Evolutionary conservation across 805 yeast genomes (phyloP).

Genomic region (Lipomyces sp.): DNA sequence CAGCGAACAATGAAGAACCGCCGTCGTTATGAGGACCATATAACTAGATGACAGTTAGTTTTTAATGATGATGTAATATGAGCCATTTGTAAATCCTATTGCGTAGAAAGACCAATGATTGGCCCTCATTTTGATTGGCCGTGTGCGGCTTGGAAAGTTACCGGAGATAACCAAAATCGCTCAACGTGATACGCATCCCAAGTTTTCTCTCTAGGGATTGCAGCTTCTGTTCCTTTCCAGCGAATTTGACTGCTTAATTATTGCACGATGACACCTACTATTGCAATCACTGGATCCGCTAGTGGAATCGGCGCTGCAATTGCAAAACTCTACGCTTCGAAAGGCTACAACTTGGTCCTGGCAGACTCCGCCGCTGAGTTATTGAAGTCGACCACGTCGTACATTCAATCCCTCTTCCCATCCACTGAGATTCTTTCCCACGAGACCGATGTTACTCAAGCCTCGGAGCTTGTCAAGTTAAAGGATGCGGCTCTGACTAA

Average conservation of each 20-base stretch:
- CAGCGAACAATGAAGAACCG: constrained; percentile 10
- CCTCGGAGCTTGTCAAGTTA: constrained; percentile 35
- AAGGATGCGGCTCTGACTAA: constrained; percentile 36
- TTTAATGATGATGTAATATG: too few species aligned
- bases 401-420: constrained; percentile 28
- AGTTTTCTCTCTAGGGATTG: background rate
- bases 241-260: background rate
- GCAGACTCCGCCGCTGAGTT: constrained; percentile 34
- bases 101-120: too few species aligned
- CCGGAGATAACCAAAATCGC: background rate
- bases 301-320: constrained; percentile 42
- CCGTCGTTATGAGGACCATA: background rate
- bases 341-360: constrained; percentile 41
- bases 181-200: background rate
- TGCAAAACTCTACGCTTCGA: constrained; percentile 40
- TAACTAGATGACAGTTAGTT: background rate
- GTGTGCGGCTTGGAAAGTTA: too few species aligned
- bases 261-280: constrained; percentile 36
- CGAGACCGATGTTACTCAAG: constrained; percentile 37
- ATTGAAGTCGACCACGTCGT: constrained; percentile 28
- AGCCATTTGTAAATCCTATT: too few species aligned
- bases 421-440: constrained; percentile 25
- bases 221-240: background rate
- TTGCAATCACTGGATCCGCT: constrained; percentile 40
- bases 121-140: too few species aligned